These are phyloP conservation scores for Pinguiococcus pyrenoidosus DNA, from an alignment of 108 stramenopile genomes.

Conservation along the genomic window DNA sequence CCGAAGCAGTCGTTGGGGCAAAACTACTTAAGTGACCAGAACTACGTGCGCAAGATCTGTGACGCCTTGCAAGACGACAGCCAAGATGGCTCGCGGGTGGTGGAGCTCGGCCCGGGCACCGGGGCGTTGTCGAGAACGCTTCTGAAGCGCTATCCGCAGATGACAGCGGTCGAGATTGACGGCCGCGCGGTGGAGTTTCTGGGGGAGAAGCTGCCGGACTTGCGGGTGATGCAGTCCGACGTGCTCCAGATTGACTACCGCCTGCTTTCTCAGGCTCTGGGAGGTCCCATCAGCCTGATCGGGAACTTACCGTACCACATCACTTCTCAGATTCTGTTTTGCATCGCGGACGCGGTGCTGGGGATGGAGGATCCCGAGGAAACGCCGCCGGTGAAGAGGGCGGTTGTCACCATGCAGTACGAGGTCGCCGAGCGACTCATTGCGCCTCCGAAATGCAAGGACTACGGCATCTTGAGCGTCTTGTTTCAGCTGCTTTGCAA, in stretches of 20 bases:
- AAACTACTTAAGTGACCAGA: slow-evolving; percentile 80
- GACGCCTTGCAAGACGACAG: slow-evolving; percentile 63
- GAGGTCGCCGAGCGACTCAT: slow-evolving; percentile 82
- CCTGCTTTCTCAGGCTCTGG: slow-evolving; percentile 51
- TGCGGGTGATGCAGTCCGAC: slow-evolving; percentile 45
- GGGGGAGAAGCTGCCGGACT: slow-evolving; percentile 14
- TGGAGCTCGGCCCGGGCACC: slow-evolving; percentile 86
- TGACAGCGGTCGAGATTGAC: slow-evolving; percentile 90
- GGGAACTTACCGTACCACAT: slow-evolving; percentile 96
- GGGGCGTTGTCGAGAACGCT: slow-evolving; percentile 80
- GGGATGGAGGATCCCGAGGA: no score
- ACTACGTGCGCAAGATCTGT: slow-evolving; percentile 82
- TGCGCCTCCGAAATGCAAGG: slow-evolving; percentile 46
- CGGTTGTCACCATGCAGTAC: slow-evolving; percentile 95
- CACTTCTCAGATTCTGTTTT: slow-evolving; percentile 71
- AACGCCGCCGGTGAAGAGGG: no score
- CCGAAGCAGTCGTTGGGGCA: slow-evolving; percentile 90
- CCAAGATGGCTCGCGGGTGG: slow-evolving; percentile 28
- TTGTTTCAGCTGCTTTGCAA: slow-evolving; percentile 66
- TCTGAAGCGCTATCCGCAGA: slow-evolving; percentile 52
- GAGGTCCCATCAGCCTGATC: slow-evolving; percentile 68
- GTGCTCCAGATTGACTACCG: slow-evolving; percentile 78
- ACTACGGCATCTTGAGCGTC: slow-evolving; percentile 85
- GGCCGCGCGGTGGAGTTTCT: slow-evolving; percentile 65
- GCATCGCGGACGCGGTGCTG: no score